These are phyloP conservation scores for Glycine soja DNA, from an alignment of 306 rosid genomes.

Conservation along the genomic window DNA sequence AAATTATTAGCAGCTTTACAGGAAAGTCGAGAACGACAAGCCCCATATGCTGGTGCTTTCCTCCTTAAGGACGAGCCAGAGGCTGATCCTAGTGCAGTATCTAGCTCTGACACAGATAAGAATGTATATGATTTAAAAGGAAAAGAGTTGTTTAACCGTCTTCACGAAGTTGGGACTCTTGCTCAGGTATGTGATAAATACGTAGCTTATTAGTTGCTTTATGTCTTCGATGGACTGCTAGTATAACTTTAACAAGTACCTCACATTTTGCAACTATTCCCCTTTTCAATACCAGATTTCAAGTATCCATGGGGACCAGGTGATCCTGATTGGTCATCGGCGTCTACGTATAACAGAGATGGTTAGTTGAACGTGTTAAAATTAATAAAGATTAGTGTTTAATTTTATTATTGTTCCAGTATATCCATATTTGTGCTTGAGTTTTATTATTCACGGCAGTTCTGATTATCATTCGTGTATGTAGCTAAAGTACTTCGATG, in stretches of 20 bases:
- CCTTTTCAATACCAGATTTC: conserved; percentile 70
- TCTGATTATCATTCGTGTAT: background rate
- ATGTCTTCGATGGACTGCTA: conserved; percentile 25
- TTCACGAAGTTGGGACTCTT: conserved; percentile 98
- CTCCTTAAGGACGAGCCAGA: conserved; percentile 91
- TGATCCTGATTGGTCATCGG: conserved; percentile 93
- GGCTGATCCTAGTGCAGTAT: conserved; percentile 73
- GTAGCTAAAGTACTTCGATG: conserved; percentile 36
- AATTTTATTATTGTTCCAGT: conserved; percentile 27
- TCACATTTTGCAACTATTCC: conserved; percentile 1
- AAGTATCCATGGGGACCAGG: conserved; percentile 95
- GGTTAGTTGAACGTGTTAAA: conserved; percentile 62
- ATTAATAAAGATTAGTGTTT: conserved; percentile 21
- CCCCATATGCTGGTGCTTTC: conserved; percentile 99
- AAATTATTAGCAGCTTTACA: conserved; percentile 91
- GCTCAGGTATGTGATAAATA: conserved; percentile 74
- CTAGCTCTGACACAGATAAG: conserved; percentile 84
- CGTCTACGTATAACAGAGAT: conserved; percentile 92
- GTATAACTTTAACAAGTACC: conserved; percentile 16
- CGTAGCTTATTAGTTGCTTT: conserved; percentile 31
- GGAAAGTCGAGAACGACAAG: conserved; percentile 90
- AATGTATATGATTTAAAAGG: conserved; percentile 76
- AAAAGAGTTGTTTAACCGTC: conserved; percentile 84
- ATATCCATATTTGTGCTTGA: conserved; percentile 11
- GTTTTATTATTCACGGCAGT: too few relatives aligned